These are phyloP conservation scores for Xanthoconium purpureum DNA, from an alignment of 768 basidiomycete genomes.

Conservation along the genomic window DNA sequence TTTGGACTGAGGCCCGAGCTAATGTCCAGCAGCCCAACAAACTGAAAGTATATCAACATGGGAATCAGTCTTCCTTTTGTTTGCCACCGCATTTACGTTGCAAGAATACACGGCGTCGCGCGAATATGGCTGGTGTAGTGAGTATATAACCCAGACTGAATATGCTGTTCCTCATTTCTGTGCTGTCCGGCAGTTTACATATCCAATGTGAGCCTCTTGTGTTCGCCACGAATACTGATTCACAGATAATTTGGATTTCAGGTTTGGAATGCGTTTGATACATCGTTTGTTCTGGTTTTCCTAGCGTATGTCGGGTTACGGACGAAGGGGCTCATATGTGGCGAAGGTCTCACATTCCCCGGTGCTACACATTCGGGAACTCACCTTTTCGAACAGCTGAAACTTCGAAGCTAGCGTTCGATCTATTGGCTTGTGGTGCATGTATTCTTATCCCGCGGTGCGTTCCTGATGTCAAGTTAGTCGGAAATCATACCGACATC, in stretches of 20 bases:
- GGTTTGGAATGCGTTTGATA: constrained; percentile 93
- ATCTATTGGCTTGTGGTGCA: constrained; percentile 79
- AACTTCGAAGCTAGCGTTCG: constrained; percentile 65
- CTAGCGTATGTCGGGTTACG: constrained; percentile 65
- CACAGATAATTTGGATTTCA: constrained; percentile 28
- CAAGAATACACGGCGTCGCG: constrained; percentile 87
- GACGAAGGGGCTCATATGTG: constrained; percentile 53
- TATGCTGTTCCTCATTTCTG: neutral
- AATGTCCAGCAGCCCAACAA: constrained; percentile 50
- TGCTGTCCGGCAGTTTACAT: constrained; percentile 58
- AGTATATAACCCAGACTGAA: constrained; percentile 32
- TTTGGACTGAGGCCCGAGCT: neutral
- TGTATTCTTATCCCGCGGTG: constrained; percentile 84
- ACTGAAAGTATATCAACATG: constrained; percentile 48
- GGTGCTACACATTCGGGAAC: neutral
- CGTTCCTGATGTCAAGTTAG: constrained; percentile 4
- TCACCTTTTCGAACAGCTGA: constrained; percentile 31
- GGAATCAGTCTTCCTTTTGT: constrained; percentile 73
- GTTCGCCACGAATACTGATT: neutral
- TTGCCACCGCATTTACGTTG: constrained; percentile 73
- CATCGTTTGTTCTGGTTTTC: constrained; percentile 68
- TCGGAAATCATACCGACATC: neutral
- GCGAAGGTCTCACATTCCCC: constrained; percentile 43
- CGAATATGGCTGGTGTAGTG: constrained; percentile 86
- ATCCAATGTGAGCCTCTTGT: constrained; percentile 57